These are phyloP conservation scores for Quercus wislizeni DNA, from an alignment of 306 rosid species.

Conservation along the genomic window DNA sequence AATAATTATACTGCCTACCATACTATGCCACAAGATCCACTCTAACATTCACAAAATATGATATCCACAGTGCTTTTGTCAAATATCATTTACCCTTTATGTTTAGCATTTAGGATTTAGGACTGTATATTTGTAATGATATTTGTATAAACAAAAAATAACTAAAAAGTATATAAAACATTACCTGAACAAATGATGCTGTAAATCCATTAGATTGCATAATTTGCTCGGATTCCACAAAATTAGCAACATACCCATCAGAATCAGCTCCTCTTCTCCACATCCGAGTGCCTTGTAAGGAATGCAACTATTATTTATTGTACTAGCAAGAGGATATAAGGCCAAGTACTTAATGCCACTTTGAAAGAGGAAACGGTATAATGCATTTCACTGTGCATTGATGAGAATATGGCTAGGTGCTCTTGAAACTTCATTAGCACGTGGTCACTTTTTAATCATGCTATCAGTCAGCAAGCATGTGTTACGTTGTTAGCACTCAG, in stretches of 20 bases:
- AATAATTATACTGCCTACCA: neutral
- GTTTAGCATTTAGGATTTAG: neutral
- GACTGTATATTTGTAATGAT: neutral
- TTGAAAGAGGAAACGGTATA: neutral
- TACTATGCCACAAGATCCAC: neutral
- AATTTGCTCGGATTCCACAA: constrained; percentile 92
- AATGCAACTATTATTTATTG: constrained; percentile 22
- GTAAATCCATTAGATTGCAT: constrained; percentile 76
- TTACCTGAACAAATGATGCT: constrained; percentile 91
- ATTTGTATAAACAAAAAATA: neutral
- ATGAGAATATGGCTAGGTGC: neutral
- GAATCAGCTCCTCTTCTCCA: constrained; percentile 99
- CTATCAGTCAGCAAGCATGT: neutral
- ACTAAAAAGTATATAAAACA: constrained; percentile 3
- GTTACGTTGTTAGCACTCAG: neutral
- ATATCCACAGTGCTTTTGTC: neutral
- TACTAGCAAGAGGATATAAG: constrained; percentile 8
- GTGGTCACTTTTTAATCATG: neutral
- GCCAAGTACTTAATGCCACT: neutral
- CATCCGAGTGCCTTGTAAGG: constrained; percentile 82
- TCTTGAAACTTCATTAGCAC: neutral
- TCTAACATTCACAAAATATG: neutral
- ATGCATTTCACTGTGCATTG: neutral
- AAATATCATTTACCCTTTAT: neutral
- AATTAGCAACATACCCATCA: constrained; percentile 94